These are phyloP conservation scores for Cladosporium sp. DNA, from an alignment of 2,329 filamentous ascomycete species.

Conservation along the genomic window DNA sequence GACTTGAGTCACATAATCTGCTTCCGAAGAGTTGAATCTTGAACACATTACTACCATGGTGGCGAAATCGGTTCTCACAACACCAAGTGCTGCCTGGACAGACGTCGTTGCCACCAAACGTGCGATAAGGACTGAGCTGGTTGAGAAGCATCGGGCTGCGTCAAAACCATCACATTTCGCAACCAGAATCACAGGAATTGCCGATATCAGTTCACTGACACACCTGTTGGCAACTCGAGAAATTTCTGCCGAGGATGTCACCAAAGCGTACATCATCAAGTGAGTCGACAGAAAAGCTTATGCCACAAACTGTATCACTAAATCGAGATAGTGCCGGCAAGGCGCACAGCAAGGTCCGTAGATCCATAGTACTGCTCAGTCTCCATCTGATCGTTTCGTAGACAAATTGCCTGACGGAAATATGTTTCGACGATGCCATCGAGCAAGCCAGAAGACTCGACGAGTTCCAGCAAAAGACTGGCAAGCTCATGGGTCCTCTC, in stretches of 20 bases:
- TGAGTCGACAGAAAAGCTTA: not conserved
- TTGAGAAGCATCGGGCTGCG: not conserved
- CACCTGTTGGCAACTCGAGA: not conserved
- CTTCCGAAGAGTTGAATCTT: not conserved
- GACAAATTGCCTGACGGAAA: conserved; percentile 37
- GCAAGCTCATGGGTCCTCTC: conserved; percentile 33
- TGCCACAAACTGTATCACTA: not conserved
- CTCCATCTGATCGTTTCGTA: not conserved
- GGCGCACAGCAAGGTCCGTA: conserved; percentile 18
- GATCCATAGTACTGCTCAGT: not conserved
- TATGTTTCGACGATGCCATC: conserved; percentile 53
- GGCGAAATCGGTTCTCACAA: not conserved
- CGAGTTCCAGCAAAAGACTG: conserved; percentile 44
- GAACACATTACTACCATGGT: not conserved
- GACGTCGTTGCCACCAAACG: conserved; percentile 5
- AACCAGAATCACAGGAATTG: not conserved
- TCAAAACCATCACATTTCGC: no score
- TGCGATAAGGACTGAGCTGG: not conserved
- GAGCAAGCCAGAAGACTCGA: conserved; percentile 48
- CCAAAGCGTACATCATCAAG: conserved; percentile 17
- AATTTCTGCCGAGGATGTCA: conserved; percentile 13
- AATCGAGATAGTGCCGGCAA: conserved; percentile 13
- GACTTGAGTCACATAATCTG: no score
- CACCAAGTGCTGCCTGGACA: not conserved
- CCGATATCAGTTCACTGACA: not conserved